Evolutionary conservation across 1,284 basidiomycete species (phyloP).

Genomic region (Schizophyllum commune): DNA sequence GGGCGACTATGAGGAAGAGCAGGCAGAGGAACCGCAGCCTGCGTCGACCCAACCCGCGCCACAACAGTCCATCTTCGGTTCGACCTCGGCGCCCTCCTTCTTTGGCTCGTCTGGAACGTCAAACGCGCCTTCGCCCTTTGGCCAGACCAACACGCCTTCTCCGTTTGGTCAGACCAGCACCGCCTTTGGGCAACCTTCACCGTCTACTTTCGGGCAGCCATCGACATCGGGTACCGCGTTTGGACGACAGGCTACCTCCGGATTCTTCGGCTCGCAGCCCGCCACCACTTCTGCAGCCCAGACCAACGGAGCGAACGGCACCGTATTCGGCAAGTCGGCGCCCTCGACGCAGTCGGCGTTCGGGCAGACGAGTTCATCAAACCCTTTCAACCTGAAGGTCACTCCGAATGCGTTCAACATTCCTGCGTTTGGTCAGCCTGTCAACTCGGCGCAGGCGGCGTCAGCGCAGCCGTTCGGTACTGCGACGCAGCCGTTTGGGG

Average conservation of each 20-base stretch:
- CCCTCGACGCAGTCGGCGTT: not conserved
- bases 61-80: not conserved
- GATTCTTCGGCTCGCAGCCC: constrained; percentile 7
- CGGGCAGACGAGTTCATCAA: not conserved
- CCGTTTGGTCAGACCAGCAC: constrained; percentile 30
- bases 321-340: not conserved
- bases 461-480: too few species aligned
- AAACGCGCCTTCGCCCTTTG: constrained; percentile 16
- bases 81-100: not conserved
- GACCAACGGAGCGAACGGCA: not conserved
- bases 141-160: constrained; percentile 13
- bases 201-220: constrained; percentile 14
- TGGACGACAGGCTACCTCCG: constrained; percentile 4
- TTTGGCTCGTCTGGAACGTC: not conserved
- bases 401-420: not conserved
- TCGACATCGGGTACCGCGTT: not conserved
- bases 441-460: not conserved
- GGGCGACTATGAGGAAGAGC: constrained; percentile 6
- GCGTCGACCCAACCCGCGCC: not conserved
- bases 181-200: constrained; percentile 26
- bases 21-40: constrained; percentile 9
- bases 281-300: too few species aligned
- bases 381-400: not conserved
- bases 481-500: not conserved
- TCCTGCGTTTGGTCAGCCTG: not conserved